phyloP scores from a whole-genome alignment of 2,329 filamentous ascomycete genomes.

The Sarocladium brachiariae region DNA sequence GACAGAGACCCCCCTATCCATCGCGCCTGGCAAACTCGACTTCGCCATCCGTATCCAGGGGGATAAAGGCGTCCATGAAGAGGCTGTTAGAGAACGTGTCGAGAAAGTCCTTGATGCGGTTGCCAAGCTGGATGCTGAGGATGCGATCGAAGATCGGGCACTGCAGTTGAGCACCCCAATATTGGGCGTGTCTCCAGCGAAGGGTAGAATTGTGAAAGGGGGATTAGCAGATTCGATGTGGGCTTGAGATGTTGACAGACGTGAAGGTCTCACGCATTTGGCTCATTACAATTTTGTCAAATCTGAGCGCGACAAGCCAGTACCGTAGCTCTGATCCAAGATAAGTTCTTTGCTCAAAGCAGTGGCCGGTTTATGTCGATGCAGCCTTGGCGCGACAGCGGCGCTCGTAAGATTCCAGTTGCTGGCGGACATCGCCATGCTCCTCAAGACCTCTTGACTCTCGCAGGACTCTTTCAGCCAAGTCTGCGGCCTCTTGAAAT shows the following conservation, averaged over 20 bases:
- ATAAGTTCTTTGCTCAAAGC: no score
- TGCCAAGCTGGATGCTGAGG: neutral
- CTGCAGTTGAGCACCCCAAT: neutral
- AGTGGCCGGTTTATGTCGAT: no score
- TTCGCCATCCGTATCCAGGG: no score
- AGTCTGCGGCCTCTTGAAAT: conserved; percentile 37
- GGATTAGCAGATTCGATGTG: conserved; percentile 1
- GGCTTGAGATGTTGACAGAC: neutral
- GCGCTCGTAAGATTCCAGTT: conserved; percentile 35
- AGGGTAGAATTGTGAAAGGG: neutral
- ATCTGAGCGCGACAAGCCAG: no score
- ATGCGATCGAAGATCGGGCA: neutral
- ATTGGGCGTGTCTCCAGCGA: neutral
- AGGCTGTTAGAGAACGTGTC: neutral
- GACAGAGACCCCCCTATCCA: no score
- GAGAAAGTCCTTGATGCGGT: neutral
- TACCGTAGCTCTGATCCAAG: no score
- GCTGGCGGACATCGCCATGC: conserved; percentile 35
- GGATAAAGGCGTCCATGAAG: no score
- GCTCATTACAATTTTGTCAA: no score
- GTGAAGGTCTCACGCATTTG: no score
- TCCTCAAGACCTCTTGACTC: conserved; percentile 22
- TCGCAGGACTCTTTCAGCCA: conserved; percentile 31
- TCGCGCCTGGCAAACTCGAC: no score
- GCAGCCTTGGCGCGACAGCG: conserved; percentile 25